Evolutionary conservation across 768 basidiomycete genomes (phyloP).

Genomic region (Trametes punicea): DNA sequence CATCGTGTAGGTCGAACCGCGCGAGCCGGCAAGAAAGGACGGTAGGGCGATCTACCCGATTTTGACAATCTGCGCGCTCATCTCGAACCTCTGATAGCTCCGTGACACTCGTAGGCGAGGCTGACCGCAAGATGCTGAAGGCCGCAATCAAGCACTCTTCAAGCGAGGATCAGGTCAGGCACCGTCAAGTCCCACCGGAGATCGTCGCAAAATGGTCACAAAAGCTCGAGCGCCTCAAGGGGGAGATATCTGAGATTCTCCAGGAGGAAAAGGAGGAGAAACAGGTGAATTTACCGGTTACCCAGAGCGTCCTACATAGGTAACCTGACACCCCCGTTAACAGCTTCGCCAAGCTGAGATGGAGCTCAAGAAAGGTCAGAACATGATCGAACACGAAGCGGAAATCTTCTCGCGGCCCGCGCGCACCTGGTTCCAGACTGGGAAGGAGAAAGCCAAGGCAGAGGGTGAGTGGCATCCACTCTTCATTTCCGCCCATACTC

Average conservation of each 20-base stretch:
- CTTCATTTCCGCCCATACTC: neutral
- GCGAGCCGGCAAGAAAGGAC: conserved; percentile 87
- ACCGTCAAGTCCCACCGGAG: conserved; percentile 82
- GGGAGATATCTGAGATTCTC: conserved; percentile 75
- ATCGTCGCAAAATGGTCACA: conserved; percentile 66
- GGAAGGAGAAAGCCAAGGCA: conserved; percentile 76
- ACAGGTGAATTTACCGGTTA: conserved; percentile 45
- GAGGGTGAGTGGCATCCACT: conserved; percentile 50
- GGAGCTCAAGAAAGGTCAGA: conserved; percentile 93
- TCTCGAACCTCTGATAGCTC: conserved; percentile 48
- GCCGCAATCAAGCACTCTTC: conserved; percentile 87
- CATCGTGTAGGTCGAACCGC: conserved; percentile 98
- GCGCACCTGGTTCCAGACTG: conserved; percentile 97
- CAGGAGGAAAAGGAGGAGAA: conserved; percentile 96
- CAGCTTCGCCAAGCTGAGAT: conserved; percentile 91
- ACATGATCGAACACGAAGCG: conserved; percentile 87
- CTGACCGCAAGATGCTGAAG: conserved; percentile 95
- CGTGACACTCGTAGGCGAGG: conserved; percentile 92
- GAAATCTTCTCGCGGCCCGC: conserved; percentile 94
- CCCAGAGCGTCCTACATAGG: conserved; percentile 1
- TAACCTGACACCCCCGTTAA: conserved; percentile 17
- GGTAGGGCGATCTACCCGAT: conserved; percentile 47
- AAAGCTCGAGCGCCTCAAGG: conserved; percentile 66
- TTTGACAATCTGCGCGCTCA: neutral
- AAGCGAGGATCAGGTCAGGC: conserved; percentile 76